These are phyloP conservation scores for Penicillium diatomitis DNA, from an alignment of 495 filamentous ascomycete genomes.

Conservation along the genomic window DNA sequence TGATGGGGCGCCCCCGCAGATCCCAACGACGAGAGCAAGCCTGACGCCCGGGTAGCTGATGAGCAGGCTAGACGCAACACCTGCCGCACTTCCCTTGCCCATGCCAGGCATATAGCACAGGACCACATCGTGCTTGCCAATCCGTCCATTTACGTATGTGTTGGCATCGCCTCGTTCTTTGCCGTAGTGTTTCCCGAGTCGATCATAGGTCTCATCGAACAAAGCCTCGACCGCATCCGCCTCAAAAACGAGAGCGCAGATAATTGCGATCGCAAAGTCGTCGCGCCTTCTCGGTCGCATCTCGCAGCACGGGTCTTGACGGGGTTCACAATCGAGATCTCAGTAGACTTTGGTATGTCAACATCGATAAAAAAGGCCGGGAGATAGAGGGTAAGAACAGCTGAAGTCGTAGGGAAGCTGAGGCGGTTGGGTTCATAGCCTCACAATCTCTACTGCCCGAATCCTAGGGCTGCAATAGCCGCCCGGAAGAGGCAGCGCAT, in stretches of 20 bases:
- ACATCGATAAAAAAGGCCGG: too few species aligned
- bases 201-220: slow-evolving; percentile 9
- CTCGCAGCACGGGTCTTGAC: too few species aligned
- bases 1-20: slow-evolving; percentile 22
- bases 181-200: neutral
- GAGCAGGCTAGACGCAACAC: neutral
- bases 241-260: slow-evolving; percentile 9
- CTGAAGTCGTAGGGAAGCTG: too few species aligned
- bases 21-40: slow-evolving; percentile 19
- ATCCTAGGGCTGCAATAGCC: too few species aligned
- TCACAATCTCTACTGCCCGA: too few species aligned
- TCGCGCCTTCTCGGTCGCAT: neutral
- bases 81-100: slow-evolving; percentile 25
- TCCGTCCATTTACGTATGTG: slow-evolving; percentile 15
- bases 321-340: too few species aligned
- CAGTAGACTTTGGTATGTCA: too few species aligned
- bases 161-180: slow-evolving; percentile 10
- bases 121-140: slow-evolving; percentile 21
- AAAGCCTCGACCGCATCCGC: slow-evolving; percentile 7
- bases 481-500: too few species aligned
- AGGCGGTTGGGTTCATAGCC: too few species aligned
- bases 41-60: slow-evolving; percentile 18
- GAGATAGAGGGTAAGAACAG: too few species aligned
- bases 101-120: slow-evolving; percentile 17
- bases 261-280: slow-evolving; percentile 7